A percentile compares a stretch with the other conserved stretches of the same genome.
phyloP scores from a whole-genome alignment of 345 rosid species.

The Hibiscus syriacus region DNA sequence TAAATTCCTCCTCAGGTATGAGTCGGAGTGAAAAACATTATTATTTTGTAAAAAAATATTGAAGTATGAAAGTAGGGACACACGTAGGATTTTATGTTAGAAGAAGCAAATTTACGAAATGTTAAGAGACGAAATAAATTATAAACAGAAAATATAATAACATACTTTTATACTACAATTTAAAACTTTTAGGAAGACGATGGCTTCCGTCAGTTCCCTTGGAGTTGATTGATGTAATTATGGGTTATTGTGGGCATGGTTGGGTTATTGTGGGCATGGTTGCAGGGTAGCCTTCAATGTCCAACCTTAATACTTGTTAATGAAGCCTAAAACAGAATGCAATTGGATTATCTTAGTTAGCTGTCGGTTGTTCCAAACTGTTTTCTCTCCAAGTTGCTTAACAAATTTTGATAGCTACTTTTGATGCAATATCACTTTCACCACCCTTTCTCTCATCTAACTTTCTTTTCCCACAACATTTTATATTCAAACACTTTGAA shows the following conservation, averaged over 20 bases:
- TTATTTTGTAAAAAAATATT: no score
- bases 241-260: no score
- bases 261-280: background rate
- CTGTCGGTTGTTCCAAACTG: constrained; percentile 9
- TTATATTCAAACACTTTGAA: background rate
- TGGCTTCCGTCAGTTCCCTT: no score
- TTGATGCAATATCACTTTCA: background rate
- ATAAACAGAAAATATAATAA: no score
- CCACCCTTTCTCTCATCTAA: background rate
- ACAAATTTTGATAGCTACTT: constrained; percentile 3
- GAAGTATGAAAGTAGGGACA: no score
- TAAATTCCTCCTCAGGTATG: background rate
- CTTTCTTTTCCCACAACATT: no score
- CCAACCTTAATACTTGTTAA: constrained; percentile 7
- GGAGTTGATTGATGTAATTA: background rate
- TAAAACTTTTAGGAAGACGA: no score
- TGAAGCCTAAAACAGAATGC: background rate
- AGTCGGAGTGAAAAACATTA: background rate
- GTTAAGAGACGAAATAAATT: no score
- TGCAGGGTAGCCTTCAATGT: constrained; percentile 7
- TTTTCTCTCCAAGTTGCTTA: background rate
- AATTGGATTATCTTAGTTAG: background rate
- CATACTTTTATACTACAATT: no score
- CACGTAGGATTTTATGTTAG: no score
- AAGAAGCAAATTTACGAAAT: no score